phyloP scores from a whole-genome alignment of 2,329 filamentous ascomycete genomes.

The Neophaeococcomyces aloes region DNA sequence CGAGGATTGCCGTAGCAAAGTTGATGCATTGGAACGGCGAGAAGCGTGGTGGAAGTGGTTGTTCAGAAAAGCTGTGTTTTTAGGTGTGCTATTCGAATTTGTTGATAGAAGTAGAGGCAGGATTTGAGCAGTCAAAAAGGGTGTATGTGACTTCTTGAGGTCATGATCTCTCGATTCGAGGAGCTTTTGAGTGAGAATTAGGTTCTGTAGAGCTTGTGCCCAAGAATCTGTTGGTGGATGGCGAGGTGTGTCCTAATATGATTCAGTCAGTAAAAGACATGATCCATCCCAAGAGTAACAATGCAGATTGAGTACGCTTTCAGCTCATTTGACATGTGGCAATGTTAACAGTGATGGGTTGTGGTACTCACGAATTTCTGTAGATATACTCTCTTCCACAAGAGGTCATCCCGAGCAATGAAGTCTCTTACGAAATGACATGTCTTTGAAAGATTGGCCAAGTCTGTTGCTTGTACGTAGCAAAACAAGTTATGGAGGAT shows the following conservation, averaged over 20 bases:
- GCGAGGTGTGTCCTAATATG: conserved; percentile 1
- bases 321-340: no score
- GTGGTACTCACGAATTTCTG: conserved; percentile 39
- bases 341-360: neutral
- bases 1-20: conserved; percentile 54
- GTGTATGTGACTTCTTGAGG: conserved; percentile 25
- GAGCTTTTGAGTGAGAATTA: conserved; percentile 35
- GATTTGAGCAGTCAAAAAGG: conserved; percentile 4
- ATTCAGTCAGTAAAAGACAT: neutral
- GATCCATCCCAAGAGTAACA: no score
- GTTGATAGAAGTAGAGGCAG: conserved; percentile 5
- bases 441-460: conserved; percentile 42
- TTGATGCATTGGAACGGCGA: conserved; percentile 41
- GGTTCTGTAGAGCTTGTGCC: conserved; percentile 22
- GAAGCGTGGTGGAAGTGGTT: conserved; percentile 29
- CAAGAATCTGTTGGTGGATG: neutral
- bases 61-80: conserved; percentile 23
- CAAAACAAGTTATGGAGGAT: conserved; percentile 52
- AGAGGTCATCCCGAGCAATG: conserved; percentile 46
- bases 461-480: conserved; percentile 46
- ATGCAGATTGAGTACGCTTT: no score
- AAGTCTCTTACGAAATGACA: conserved; percentile 46
- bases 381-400: conserved; percentile 55
- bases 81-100: no score
- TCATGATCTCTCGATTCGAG: conserved; percentile 32